Evolutionary conservation across 345 rosid genomes (phyloP).

Genomic region (Salix suchowensis): DNA sequence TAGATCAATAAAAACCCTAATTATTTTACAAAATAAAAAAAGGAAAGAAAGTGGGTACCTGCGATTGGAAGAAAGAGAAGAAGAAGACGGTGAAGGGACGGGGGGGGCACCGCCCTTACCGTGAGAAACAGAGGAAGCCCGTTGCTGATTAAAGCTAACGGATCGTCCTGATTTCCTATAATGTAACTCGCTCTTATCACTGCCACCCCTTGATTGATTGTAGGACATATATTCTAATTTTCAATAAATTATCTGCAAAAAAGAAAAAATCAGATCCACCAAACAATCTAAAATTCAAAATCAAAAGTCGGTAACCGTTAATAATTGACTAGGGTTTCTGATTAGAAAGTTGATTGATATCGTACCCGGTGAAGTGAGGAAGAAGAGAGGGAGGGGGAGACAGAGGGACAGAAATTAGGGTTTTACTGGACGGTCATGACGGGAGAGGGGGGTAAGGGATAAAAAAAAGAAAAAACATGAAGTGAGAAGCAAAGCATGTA

Average conservation of each 20-base stretch:
- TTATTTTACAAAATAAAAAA: not conserved
- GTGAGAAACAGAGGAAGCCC: conserved; percentile 60
- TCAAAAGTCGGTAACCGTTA: not conserved
- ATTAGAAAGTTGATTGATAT: not conserved
- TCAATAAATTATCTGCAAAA: conserved; percentile 15
- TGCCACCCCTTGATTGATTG: conserved; percentile 91
- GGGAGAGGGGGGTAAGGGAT: conserved; percentile 21
- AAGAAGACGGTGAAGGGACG: conserved; percentile 58
- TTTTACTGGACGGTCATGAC: conserved; percentile 59
- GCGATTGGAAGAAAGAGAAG: conserved; percentile 41
- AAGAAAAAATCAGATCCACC: conserved; percentile 18
- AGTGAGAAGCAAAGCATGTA: not conserved
- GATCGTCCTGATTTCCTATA: conserved; percentile 73
- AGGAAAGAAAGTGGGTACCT: conserved; percentile 38
- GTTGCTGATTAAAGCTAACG: conserved; percentile 59
- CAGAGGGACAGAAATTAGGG: conserved; percentile 46
- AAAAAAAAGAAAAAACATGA: not conserved
- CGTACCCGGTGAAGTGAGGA: conserved; percentile 1
- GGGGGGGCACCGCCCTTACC: conserved; percentile 67
- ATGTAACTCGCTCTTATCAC: conserved; percentile 71
- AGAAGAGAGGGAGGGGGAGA: conserved; percentile 18
- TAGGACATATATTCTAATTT: conserved; percentile 80
- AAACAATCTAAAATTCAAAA: conserved; percentile 1
- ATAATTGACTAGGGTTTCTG: conserved; percentile 11
- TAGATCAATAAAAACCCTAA: not conserved